Percentiles rank a stretch among this genome's conserved stretches.
These are phyloP conservation scores for Ceratocystis alfenasii DNA, from an alignment of 2,329 filamentous ascomycete species.

Conservation along the genomic window DNA sequence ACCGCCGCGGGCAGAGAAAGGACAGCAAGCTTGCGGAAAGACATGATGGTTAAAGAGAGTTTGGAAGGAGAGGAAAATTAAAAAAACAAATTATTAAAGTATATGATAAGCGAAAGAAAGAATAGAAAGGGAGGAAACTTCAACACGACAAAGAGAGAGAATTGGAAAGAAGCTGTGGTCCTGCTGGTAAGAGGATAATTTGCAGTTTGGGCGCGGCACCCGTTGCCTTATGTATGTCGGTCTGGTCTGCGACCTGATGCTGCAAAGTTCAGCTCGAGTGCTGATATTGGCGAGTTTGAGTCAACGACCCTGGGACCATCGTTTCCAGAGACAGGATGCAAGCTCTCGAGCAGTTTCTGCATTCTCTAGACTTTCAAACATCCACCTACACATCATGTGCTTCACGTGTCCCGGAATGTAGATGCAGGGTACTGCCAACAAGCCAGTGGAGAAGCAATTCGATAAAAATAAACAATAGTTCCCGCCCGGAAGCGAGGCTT, in stretches of 20 bases:
- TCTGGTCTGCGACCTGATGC: too few species aligned
- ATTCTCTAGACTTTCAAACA: neutral
- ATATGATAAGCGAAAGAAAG: constrained; percentile 8
- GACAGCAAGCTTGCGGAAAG: constrained; percentile 17
- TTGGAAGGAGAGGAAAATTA: neutral
- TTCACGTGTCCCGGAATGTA: neutral
- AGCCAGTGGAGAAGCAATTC: neutral
- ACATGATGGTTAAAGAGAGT: constrained; percentile 8
- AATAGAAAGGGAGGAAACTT: neutral
- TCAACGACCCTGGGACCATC: neutral
- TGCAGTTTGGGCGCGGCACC: neutral
- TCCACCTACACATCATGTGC: neutral
- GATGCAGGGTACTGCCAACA: neutral
- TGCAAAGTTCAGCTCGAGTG: too few species aligned
- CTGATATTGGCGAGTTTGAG: too few species aligned
- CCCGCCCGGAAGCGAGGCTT: too few species aligned
- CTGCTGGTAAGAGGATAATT: neutral
- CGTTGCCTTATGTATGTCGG: constrained; percentile 3
- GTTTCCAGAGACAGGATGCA: neutral
- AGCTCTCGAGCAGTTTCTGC: neutral
- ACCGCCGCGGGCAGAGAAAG: constrained; percentile 18
- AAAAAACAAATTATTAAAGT: neutral
- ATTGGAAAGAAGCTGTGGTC: neutral
- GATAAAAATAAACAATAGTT: too few species aligned
- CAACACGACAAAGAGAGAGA: neutral